Evolutionary conservation across 108 stramenopile species (phyloP).

Genomic region (Nitzschia sp.): DNA sequence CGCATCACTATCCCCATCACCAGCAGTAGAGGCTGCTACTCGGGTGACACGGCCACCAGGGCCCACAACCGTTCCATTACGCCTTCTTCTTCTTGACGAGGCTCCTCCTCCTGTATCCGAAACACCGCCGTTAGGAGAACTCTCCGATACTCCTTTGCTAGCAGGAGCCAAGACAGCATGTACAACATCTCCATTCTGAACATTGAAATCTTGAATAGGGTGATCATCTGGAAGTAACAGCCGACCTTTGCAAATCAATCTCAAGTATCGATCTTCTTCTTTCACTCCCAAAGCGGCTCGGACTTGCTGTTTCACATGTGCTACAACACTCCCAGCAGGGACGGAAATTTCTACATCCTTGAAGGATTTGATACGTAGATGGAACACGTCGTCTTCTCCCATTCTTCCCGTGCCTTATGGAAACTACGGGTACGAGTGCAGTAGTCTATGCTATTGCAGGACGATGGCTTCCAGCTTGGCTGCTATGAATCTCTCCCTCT

Average conservation of each 20-base stretch:
- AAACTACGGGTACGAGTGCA: too few relatives aligned
- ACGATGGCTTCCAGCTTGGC: too few relatives aligned
- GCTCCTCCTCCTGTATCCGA: not conserved
- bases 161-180: conserved; percentile 69
- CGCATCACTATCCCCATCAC: conserved; percentile 34
- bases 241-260: conserved; percentile 70
- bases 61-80: conserved; percentile 54
- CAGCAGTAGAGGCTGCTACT: conserved; percentile 7
- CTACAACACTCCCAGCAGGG: conserved; percentile 9
- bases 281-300: conserved; percentile 14
- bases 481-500: too few relatives aligned
- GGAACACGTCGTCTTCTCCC: conserved; percentile 14
- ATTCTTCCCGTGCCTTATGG: not conserved
- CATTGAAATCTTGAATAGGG: conserved; percentile 45
- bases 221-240: conserved; percentile 73
- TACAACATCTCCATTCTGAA: conserved; percentile 58
- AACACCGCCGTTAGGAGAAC: conserved; percentile 4
- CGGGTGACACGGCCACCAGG: conserved; percentile 48
- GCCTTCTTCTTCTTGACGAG: conserved; percentile 9
- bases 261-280: conserved; percentile 45
- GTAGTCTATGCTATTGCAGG: too few relatives aligned
- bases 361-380: conserved; percentile 30
- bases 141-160: conserved; percentile 7
- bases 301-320: conserved; percentile 33
- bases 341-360: conserved; percentile 24